Conservation (phyloP, 1,139 yeast genomes). For the Candida tetrigidarum region DNA sequence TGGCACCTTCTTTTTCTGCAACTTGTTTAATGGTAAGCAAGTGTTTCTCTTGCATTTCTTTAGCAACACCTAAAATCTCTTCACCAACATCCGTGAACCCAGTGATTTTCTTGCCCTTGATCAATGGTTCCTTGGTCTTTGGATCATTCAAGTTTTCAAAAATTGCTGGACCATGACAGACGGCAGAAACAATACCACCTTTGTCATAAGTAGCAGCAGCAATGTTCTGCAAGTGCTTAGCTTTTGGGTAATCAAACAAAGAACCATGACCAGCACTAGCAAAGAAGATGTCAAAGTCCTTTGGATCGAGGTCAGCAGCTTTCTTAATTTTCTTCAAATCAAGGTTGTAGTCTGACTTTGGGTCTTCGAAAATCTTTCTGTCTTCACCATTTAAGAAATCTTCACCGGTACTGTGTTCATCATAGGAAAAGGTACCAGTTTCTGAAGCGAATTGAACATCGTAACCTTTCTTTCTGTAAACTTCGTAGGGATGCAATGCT, state of each 20-base stretch:
- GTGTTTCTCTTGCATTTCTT: conserved; percentile 34
- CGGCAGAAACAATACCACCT: conserved; percentile 63
- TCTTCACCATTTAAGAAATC: conserved; percentile 51
- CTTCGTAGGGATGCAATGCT: conserved; percentile 59
- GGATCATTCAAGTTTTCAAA: conserved; percentile 49
- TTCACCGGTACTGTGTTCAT: conserved; percentile 51
- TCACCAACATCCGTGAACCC: conserved; percentile 68
- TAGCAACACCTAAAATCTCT: conserved; percentile 38
- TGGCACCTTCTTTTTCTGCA: conserved; percentile 44
- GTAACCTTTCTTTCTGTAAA: conserved; percentile 48
- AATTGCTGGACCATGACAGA: conserved; percentile 69
- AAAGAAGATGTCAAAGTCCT: conserved; percentile 56
- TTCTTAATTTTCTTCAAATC: conserved; percentile 40
- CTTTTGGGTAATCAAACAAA: conserved; percentile 59
- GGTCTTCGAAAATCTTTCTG: conserved; percentile 37
- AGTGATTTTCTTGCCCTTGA: conserved; percentile 57
- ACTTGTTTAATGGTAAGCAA: conserved; percentile 40
- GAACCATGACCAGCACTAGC: conserved; percentile 73
- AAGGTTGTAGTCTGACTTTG: conserved; percentile 39
- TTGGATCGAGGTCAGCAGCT: conserved; percentile 47
- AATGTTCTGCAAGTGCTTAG: conserved; percentile 47
- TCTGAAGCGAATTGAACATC: conserved; percentile 62
- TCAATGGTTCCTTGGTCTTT: conserved; percentile 45
- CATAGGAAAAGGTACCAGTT: conserved; percentile 57
- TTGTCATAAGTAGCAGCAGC: conserved; percentile 50